Evolutionary conservation across 129 eudicot species (phyloP), one percentile per base, ranked within the genome.

Genomic region (Artemisia tridentata): DNA sequence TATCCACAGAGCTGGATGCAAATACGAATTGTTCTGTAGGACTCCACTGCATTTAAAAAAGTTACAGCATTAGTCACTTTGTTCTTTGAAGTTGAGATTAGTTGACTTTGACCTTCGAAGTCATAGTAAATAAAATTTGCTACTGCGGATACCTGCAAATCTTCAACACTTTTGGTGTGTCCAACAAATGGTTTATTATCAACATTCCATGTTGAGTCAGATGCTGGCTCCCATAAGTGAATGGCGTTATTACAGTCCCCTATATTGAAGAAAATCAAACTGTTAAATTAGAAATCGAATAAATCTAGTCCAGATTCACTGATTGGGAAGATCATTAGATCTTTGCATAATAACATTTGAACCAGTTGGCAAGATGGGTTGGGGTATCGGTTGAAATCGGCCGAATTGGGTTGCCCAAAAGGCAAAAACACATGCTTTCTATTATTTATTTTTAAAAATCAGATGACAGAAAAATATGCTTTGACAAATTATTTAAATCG

Each of bases 81-180:
- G 45, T 7, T 38, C n/a, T 58, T n/a, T 23, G 47, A 57, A 23
- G 46, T 58, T 59, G 45, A 27, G 8, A 61, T 61, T 48, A 15
- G 51, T 29, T 61, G 45, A 31, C 12, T 19, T 45, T 57, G 56
- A 15, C 75, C 43, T 71, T 20, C 43, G 27, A 71, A 59, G 12
- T 72, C 67, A 21, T 21, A 45, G n/a, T 29, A 63, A 17, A 54
- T 51, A 19, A 43, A 14, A 5, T 2, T 5, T 46, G 43, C 23
- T 14, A 11, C 9, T 63, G 57, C 20, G 68, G 71, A 9, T 60
- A 92, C 98, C 85, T 92, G 98, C 74, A 93, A 72, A 84, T 93
- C 98, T 90, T 93, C 98, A 57, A 93, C 98, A 78, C 98, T 93
- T 8, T 86, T 92, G 2, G 87, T 86, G 71, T 93, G 98, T 56